A percentile compares a stretch with the other conserved stretches of the same genome.
phyloP scores from a whole-genome alignment of 768 basidiomycete species.

The Psilocybe tampanensis region DNA sequence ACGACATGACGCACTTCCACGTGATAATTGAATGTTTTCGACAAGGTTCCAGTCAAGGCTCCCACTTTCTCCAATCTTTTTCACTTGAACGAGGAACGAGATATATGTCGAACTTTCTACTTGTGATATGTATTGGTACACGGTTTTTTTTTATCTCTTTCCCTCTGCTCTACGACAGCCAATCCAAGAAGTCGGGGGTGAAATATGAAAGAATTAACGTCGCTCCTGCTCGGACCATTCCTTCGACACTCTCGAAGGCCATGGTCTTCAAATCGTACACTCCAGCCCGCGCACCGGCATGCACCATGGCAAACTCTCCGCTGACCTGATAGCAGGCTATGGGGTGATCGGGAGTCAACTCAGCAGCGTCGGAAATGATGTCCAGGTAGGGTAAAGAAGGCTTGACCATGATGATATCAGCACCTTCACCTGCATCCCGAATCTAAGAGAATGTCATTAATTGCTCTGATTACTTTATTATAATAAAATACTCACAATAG shows the following conservation, averaged over 20 bases:
- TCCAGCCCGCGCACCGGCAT: slow-evolving; percentile 90
- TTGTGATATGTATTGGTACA: neutral
- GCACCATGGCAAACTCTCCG: slow-evolving; percentile 97
- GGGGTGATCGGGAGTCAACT: slow-evolving; percentile 83
- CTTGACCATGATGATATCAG: slow-evolving; percentile 99
- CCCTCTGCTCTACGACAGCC: slow-evolving; percentile 45
- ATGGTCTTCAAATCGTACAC: slow-evolving; percentile 91
- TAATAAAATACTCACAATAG: slow-evolving; percentile 74
- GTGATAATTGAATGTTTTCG: no score
- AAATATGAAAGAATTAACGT: slow-evolving; percentile 94
- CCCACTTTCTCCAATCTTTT: no score
- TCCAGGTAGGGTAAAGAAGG: slow-evolving; percentile 96
- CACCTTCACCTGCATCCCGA: slow-evolving; percentile 89
- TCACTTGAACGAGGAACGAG: no score
- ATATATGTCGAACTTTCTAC: no score
- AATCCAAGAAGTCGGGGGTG: slow-evolving; percentile 94
- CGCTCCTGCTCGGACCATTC: slow-evolving; percentile 92
- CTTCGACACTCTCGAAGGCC: slow-evolving; percentile 93
- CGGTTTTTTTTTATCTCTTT: neutral
- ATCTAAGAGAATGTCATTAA: slow-evolving; percentile 45
- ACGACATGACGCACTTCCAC: no score
- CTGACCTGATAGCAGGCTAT: slow-evolving; percentile 98
- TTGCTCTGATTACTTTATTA: neutral
- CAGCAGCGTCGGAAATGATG: slow-evolving; percentile 86
- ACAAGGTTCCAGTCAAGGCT: no score